Base-by-base conservation (phyloP, 2,329 filamentous ascomycete genomes). In the Curvularia hawaiiensis region DNA sequence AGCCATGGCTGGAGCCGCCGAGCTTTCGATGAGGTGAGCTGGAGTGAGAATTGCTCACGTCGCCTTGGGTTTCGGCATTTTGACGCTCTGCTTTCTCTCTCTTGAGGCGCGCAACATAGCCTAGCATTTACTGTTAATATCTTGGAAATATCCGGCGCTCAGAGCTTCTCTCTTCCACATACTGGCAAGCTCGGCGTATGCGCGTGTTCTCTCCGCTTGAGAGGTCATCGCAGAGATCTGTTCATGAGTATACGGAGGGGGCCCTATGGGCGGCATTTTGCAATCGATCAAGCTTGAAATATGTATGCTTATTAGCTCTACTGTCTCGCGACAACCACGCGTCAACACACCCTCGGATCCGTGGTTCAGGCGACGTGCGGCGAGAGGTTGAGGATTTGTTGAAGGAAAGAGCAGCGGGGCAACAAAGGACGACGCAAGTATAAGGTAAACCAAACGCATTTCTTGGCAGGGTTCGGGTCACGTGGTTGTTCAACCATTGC, bases 181-280 rank as follows among this genome's bases (percentile, higher is more conserved):
- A 71, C 70, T 71, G 46, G 55, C 61, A n/a, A 70, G 50, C 52
- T 69, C 68, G 40, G 70, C 68, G 43, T 53, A 53, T 8, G 70
- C 70, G 49, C 63, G 61, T 46, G 65, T 45, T 30, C 57, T 52
- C 39, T 67, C 66, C 33, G 62, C 57, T 10, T 60, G 59, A 11
- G 64, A 65, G 41, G 61, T 64, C 50, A 72, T 67, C 12, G 64
- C 60, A n/a, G 56, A 56, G 44, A 72, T 65, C 44, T 69, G 64
- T 39, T 68, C 66, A 16, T 52, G 52, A 1, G 67, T 67, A 26
- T 72, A 71, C 26, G 68, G 68, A 4, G 69, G 69, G 3, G 66
- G 67, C 20, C 61, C 66, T n/a, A 60, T 62, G 4, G 63, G 64
- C 48, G 62, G 62, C 69, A 70, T 70, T n/a, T 22, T 59, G 54